Evolutionary conservation across 2,329 filamentous ascomycete genomes (phyloP), one percentile per base, ranked within the genome.

Genomic region (Orbilia javanica): DNA sequence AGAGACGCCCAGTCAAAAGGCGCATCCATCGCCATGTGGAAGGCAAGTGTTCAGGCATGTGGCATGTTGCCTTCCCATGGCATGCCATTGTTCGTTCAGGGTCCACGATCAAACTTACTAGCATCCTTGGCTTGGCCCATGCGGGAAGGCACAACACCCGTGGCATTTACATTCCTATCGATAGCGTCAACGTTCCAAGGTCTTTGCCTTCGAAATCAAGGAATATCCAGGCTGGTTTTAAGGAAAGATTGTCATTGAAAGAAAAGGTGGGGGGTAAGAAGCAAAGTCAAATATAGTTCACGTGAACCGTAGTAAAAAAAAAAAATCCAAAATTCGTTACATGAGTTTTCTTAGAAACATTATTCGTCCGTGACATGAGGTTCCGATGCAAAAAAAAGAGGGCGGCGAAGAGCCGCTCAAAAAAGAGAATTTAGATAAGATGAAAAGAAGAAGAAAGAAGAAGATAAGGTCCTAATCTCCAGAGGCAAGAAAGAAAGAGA

Each of bases 21-120:
- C 66, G 27, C 31, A 66, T 77, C 62, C 52, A 11, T 71, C 66
- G 52, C 65, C 73, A 77, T 77, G 73, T 77, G 73, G 39, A 15
- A 46, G 29, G 31, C 50, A 52, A 50, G 22, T 69, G 65, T 34
- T 34, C 72, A 53, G 53, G 52, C 62, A 66, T 66, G 62, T 67
- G 70, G 52, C 63, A 52, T 42, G 18, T 29, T 25, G 25, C 18
- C 11, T 20, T 39, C 53, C 71, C 64, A 46, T 53, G 68, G 68
- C 29, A 31, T 53, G n/a, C n/a, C n/a, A n/a, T n/a, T n/a, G 29
- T 29, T 50, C 48, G 15, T 31, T 65, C 68, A 64, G 62, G 70
- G 50, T 66, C 63, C 50, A 52, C 44, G n/a, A 44, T 44, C 4
- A 11, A 2, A 20, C n/a, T n/a, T n/a, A 8, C 22, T 50, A 25